Base-by-base conservation (phyloP, 768 basidiomycete genomes). In the Tulasnella sp. region DNA sequence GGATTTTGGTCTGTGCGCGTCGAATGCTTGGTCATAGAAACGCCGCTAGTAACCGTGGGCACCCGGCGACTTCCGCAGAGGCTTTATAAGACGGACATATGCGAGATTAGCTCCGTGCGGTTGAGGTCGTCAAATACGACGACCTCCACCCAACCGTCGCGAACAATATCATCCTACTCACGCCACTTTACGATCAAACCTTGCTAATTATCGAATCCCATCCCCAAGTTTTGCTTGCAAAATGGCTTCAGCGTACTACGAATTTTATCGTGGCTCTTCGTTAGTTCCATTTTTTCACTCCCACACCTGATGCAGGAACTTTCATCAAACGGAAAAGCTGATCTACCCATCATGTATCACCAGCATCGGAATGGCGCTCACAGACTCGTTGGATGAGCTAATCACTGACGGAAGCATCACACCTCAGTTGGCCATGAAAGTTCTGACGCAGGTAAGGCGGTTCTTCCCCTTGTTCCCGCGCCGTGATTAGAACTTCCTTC, bases 391-490 rank as follows among this genome's bases (percentile, higher is more conserved):
- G 83, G 98, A 99, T 87, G 97, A 99, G 87, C 91, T 99, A 83
- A 98, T 99, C 84, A 97, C 96, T 72, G 94, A 93, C 84, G 97
- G 97, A 2, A 92, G 95, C 75, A 99, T 99, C 84, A 97, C 96
- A 28, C 97, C 97, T 18, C 97, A 99, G 87, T 86, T 99, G 83
- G 98, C 97, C n/a, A 96, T 98, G 93, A 95, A 97, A 86, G 96
- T 98, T n/a, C 87, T 99, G 80, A 93, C 94, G 85, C 97, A 98
- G 94, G 97, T 98, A 83, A 82, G 83, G 82, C 14, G 72, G 73
- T 24, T 73, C 54, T 24, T 24, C 22, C 54, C 54, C 54, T 22
- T 37, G 28, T 14, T 74, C 24, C 12, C 28, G 31, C 24, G 37
- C 41, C 42, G 50, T 22, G 76, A 1, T 50, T 12, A 44, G 31